phyloP scores from a whole-genome alignment of 2,329 filamentous ascomycete species.

The Aspergillus oerlinghausenensis region DNA sequence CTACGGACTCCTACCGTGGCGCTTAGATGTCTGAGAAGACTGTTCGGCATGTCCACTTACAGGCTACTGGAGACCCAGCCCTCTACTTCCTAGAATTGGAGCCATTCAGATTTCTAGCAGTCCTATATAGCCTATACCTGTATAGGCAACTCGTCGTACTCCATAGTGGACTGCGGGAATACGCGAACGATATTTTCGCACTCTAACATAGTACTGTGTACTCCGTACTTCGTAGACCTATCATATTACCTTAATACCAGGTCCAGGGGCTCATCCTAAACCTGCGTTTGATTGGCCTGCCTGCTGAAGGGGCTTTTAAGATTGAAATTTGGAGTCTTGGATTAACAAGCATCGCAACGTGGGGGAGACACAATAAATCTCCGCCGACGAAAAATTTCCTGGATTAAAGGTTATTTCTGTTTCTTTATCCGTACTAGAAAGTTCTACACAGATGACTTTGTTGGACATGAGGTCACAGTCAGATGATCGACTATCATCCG shows the following conservation, averaged over 20 bases:
- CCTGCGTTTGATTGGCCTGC: not conserved
- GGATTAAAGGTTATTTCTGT: not conserved
- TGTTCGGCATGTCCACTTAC: not conserved
- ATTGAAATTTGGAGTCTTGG: not conserved
- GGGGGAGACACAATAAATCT: not conserved
- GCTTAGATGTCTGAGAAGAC: not conserved
- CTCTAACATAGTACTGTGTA: not conserved
- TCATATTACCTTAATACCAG: not conserved
- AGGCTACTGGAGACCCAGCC: too few species aligned
- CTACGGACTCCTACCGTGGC: too few species aligned
- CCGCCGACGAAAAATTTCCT: not conserved
- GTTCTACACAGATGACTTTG: not conserved
- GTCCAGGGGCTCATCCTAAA: not conserved
- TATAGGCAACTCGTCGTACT: not conserved
- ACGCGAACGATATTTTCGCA: not conserved
- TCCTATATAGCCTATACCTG: too few species aligned
- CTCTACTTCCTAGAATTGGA: not conserved
- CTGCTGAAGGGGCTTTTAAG: not conserved
- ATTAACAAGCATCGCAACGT: not conserved
- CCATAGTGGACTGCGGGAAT: not conserved
- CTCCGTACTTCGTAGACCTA: too few species aligned
- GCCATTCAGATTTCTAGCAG: not conserved
- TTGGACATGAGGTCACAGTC: not conserved
- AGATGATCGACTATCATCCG: not conserved
- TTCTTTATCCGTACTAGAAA: not conserved